Base-by-base conservation (phyloP, 805 yeast genomes). In the Spathaspora arborariae region DNA sequence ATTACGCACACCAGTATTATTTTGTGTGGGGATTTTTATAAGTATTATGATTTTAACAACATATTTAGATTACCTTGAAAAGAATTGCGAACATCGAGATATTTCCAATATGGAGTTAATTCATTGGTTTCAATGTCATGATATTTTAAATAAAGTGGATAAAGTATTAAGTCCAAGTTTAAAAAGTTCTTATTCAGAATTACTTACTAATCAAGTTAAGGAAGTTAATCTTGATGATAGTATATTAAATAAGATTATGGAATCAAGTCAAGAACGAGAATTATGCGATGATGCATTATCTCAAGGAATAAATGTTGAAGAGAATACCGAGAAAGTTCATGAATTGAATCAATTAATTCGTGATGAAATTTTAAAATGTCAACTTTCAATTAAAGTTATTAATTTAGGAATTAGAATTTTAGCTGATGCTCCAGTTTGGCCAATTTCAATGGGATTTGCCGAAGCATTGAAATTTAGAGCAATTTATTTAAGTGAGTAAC, bases 381-480 rank as follows among this genome's bases (percentile, higher is more conserved):
- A 77, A 58, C 68, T 80, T 44, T 79, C 83, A 16, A 70, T 77
- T 43, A 76, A 82, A 58, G 74, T 83, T 18, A 64, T 86, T 36
- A 82, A 84, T 46, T 64, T 86, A 34, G 95, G 94, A 36, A 86
- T 86, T 10, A 70, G 89, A 55, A 83, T 86, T 24, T 69, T 86
- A 44, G 89, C 90, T 3, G 94, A 86, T 68, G 91, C 91, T 0
- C 94, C 94, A 13, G 84, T 86, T 20, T 86, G 95, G 95, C 94
- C 94, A 0, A 76, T 85, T 43, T 87, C 90, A 0, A 67, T 86
- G 61, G 78, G 84, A 16, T 84, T 85, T 68, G 92, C 92, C 0
- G 92, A 85, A 59, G 90, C 89, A 2, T 70, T 85, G 56, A 85
- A 84, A 58, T 77, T 82, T 26, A 75, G 90, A 57, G 64, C 64